Percentiles rank a stretch among this genome's conserved stretches.
Evolutionary conservation across 768 basidiomycete genomes (phyloP).

Genomic region (Calocybe gangraenosa): DNA sequence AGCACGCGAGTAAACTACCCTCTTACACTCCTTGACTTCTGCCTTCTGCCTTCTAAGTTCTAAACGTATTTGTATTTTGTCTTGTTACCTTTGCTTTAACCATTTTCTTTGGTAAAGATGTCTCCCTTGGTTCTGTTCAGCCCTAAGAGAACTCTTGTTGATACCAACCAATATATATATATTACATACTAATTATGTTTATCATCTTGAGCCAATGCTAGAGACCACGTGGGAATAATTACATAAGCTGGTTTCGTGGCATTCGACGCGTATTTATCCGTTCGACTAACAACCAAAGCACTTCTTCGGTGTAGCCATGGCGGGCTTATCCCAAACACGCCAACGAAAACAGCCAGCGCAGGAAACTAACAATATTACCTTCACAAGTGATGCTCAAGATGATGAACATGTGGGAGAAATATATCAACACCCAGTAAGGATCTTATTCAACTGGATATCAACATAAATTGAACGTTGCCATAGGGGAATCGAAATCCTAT

Average conservation of each 20-base stretch:
- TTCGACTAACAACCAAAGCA: not conserved
- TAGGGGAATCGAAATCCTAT: constrained; percentile 55
- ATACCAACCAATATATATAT: constrained; percentile 1
- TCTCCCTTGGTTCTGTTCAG: not conserved
- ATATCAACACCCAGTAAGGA: constrained; percentile 43
- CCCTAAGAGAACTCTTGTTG: not conserved
- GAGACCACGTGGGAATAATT: constrained; percentile 5
- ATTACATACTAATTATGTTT: not conserved
- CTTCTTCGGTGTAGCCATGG: constrained; percentile 12
- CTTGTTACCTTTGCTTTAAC: constrained; percentile 7
- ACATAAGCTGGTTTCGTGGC: constrained; percentile 17
- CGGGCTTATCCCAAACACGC: constrained; percentile 15
- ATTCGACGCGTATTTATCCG: constrained; percentile 1
- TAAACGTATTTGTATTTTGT: constrained; percentile 15
- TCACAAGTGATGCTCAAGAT: constrained; percentile 35
- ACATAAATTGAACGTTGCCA: constrained; percentile 4
- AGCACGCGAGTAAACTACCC: constrained; percentile 49
- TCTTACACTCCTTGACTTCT: constrained; percentile 5
- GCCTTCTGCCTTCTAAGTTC: constrained; percentile 12
- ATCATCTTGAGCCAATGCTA: no score
- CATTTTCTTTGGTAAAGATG: constrained; percentile 9
- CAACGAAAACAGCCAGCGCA: constrained; percentile 9
- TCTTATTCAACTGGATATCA: constrained; percentile 2
- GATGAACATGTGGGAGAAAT: constrained; percentile 50
- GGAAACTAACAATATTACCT: no score